A percentile compares a stretch with the other conserved stretches of the same genome.
Evolutionary conservation across 805 yeast species (phyloP).

Genomic region (Saccharomyces paradoxus): DNA sequence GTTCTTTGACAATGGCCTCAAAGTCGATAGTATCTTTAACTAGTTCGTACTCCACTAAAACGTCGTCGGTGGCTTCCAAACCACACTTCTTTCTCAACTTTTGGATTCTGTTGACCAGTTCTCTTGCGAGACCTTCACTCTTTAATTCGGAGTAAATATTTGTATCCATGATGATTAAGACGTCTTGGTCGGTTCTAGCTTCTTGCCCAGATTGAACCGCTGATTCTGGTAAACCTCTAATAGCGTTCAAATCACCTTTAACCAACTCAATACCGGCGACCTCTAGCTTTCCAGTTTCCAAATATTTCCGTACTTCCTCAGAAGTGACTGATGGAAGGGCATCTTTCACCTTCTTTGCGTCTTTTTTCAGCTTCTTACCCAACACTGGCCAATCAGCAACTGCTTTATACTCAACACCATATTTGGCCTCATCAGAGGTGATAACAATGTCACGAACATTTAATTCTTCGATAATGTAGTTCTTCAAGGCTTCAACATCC

Average conservation of each 20-base stretch:
- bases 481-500: slow-evolving; percentile 70
- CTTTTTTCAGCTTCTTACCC: slow-evolving; percentile 94
- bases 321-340: slow-evolving; percentile 80
- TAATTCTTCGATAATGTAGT: slow-evolving; percentile 81
- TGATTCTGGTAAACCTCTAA: slow-evolving; percentile 76
- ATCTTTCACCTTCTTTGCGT: slow-evolving; percentile 87
- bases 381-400: slow-evolving; percentile 98
- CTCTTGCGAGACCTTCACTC: slow-evolving; percentile 94
- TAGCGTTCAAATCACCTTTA: slow-evolving; percentile 80
- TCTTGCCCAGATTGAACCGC: slow-evolving; percentile 66
- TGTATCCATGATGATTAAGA: slow-evolving; percentile 81
- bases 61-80: slow-evolving; percentile 90
- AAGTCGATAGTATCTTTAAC: slow-evolving; percentile 56
- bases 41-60: slow-evolving; percentile 71
- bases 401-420: slow-evolving; percentile 86
- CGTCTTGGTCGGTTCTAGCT: slow-evolving; percentile 81
- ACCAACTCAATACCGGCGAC: slow-evolving; percentile 88
- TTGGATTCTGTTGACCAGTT: slow-evolving; percentile 92
- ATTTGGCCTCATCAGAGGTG: slow-evolving; percentile 83
- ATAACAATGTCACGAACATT: slow-evolving; percentile 83
- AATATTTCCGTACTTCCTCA: slow-evolving; percentile 69
- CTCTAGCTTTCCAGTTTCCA: slow-evolving; percentile 61
- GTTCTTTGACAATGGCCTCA: slow-evolving; percentile 50
- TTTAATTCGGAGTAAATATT: slow-evolving; percentile 79
- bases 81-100: slow-evolving; percentile 95